A percentile compares a stretch with the other conserved stretches of the same genome.
Conservation (phyloP, 1,284 basidiomycete genomes). For the Ceratobasidium sp. region DNA sequence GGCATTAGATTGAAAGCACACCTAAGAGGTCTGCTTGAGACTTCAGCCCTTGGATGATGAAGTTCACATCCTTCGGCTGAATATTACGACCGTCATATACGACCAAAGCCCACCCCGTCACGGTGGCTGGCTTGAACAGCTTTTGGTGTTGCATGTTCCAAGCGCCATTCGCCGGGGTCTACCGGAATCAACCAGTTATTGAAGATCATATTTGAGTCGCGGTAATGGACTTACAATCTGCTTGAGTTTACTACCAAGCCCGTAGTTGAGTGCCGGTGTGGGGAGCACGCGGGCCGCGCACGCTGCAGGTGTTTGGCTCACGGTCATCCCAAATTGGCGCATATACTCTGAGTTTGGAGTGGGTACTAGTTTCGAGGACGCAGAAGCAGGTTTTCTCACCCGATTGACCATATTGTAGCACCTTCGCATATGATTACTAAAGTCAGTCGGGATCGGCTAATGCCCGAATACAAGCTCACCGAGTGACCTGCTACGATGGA, state of each 20-base stretch:
- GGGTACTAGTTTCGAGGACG: neutral
- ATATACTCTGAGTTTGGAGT: constrained; percentile 44
- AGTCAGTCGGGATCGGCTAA: neutral
- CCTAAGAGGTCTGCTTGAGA: constrained; percentile 23
- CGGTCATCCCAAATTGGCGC: constrained; percentile 45
- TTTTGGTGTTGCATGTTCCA: constrained; percentile 34
- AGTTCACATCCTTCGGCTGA: neutral
- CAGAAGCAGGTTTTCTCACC: neutral
- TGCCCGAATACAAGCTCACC: neutral
- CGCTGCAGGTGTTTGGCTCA: constrained; percentile 20
- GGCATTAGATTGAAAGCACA: constrained; percentile 68
- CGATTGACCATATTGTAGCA: constrained; percentile 46
- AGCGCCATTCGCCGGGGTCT: constrained; percentile 21
- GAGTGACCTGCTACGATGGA: constrained; percentile 27
- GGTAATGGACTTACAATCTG: constrained; percentile 15
- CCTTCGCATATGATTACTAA: constrained; percentile 12
- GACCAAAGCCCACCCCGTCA: constrained; percentile 31
- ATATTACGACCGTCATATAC: constrained; percentile 29
- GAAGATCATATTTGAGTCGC: neutral
- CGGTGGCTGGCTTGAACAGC: constrained; percentile 6
- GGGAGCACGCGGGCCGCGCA: constrained; percentile 45
- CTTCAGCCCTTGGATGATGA: constrained; percentile 14
- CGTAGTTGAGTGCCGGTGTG: constrained; percentile 47
- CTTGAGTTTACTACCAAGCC: constrained; percentile 9
- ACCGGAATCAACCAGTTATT: neutral